phyloP scores from a whole-genome alignment of 2,329 filamentous ascomycete genomes.

The Cladosporium sphaerospermum region DNA sequence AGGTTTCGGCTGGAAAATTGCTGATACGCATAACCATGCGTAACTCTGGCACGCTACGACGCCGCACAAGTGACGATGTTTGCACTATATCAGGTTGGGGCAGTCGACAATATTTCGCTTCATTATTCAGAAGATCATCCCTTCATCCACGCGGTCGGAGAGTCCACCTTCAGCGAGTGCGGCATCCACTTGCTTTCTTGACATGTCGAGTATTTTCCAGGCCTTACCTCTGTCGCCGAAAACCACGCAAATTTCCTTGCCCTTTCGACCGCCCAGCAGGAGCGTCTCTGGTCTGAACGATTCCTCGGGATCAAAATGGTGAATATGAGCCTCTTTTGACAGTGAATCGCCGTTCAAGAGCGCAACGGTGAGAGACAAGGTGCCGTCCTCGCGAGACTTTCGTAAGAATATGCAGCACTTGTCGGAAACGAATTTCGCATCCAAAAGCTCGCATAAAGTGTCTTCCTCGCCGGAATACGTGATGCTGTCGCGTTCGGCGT shows the following conservation, averaged over 20 bases:
- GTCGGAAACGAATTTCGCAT: conserved; percentile 10
- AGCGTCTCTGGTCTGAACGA: conserved; percentile 45
- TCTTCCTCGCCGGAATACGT: neutral
- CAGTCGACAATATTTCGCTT: too few species aligned
- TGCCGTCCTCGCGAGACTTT: neutral
- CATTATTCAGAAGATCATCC: conserved; percentile 1
- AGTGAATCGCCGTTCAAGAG: neutral
- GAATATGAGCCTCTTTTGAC: conserved; percentile 30
- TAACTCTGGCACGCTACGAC: too few species aligned
- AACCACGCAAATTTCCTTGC: conserved; percentile 48
- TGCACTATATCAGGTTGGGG: too few species aligned
- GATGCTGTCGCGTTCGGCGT: neutral
- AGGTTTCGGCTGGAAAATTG: too few species aligned
- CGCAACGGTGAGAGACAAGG: neutral
- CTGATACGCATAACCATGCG: too few species aligned
- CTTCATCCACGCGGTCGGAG: neutral
- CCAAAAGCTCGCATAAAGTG: neutral
- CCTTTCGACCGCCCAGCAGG: conserved; percentile 51
- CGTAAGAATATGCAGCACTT: neutral
- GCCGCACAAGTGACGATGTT: too few species aligned
- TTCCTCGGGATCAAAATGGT: conserved; percentile 40
- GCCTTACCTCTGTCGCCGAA: conserved; percentile 48
- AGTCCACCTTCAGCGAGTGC: neutral
- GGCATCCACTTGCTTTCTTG: neutral
- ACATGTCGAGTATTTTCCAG: conserved; percentile 51